Evolutionary conservation across 257 asterid species (phyloP), one percentile per base, ranked within the genome.

Genomic region (Osmanthus fragrans): DNA sequence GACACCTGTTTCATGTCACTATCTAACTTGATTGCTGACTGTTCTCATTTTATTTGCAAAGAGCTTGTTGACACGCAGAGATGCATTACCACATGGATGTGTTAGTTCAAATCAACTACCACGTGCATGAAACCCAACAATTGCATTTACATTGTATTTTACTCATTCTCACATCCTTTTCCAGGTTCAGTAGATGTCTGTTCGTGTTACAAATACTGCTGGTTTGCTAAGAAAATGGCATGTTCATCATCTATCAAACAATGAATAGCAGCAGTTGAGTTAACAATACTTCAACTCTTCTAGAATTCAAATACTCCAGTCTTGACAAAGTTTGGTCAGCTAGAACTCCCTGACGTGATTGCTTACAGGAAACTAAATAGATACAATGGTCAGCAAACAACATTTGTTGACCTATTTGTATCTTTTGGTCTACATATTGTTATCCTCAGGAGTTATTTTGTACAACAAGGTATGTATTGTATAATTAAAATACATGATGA

Each of bases 381-480:
- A 65, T 81, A 92, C 81, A 78, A 87, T 90, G 94, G 86, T 94
- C 88, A 88, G 84, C 96, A 94, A 84, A 70, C 95, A 91, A 56
- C 97, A 91, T 85, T 79, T 91, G 42, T 83, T 92, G 89, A 94
- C 99, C 67, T 92, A 95, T 85, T 80, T 91, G 69, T 95, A 89
- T 87, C 94, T 95, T 76, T 78, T 91, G 51, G 88, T 88, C 70
- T 95, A 95, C 72, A 88, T 95, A 80, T 32, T 89, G 80, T 90
- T 95, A 75, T 95, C 98, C 21, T 93, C 99, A 0, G 99, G 96
- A 78, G 98, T 95, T 81, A 95, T 95, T 79, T 89, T 95, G 73
- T 93, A 93, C 86, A 95, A 95, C 91, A 95, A 95, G 98, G 99
- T 93, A 84, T 51, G 85, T 30, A 39, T 72, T 73, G 45, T 37